Conservation (phyloP, 805 yeast species). For the Kodamaea hsintzibuensis region DNA sequence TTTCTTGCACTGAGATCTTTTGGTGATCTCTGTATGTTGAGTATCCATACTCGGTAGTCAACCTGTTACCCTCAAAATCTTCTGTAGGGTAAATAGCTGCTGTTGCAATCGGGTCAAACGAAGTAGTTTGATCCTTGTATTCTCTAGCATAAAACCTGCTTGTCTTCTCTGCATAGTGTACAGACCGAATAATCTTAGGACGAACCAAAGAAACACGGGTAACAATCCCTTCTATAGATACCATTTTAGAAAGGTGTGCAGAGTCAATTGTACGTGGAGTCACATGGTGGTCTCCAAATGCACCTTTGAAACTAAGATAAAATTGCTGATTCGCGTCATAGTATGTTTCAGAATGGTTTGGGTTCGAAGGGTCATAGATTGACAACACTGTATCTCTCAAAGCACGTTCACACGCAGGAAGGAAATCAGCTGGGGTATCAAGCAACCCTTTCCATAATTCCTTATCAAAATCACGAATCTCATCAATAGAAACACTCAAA, state of each 20-base stretch:
- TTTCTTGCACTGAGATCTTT: constrained; percentile 89
- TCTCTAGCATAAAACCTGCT: constrained; percentile 87
- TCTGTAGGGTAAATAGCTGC: constrained; percentile 90
- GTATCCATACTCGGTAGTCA: constrained; percentile 89
- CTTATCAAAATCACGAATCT: constrained; percentile 78
- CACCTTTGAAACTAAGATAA: constrained; percentile 81
- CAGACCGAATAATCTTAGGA: constrained; percentile 88
- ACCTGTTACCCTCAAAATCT: constrained; percentile 86
- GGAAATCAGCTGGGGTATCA: constrained; percentile 73
- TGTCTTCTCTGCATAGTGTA: constrained; percentile 86
- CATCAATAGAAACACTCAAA: constrained; percentile 78
- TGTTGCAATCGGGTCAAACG: constrained; percentile 79
- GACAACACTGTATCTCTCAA: constrained; percentile 76
- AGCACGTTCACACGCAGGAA: constrained; percentile 90
- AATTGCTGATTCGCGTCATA: constrained; percentile 62
- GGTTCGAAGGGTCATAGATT: constrained; percentile 62
- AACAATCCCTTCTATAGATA: constrained; percentile 92
- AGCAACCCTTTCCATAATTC: constrained; percentile 77
- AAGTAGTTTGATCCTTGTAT: constrained; percentile 89
- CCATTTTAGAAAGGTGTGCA: constrained; percentile 71
- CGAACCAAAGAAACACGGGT: constrained; percentile 91
- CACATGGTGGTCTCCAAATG: constrained; percentile 85
- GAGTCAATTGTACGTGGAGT: constrained; percentile 88
- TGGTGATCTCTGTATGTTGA: constrained; percentile 94
- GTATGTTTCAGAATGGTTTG: constrained; percentile 39